Conservation (phyloP, 2,329 filamentous ascomycete genomes). For the Phoma sp. region DNA sequence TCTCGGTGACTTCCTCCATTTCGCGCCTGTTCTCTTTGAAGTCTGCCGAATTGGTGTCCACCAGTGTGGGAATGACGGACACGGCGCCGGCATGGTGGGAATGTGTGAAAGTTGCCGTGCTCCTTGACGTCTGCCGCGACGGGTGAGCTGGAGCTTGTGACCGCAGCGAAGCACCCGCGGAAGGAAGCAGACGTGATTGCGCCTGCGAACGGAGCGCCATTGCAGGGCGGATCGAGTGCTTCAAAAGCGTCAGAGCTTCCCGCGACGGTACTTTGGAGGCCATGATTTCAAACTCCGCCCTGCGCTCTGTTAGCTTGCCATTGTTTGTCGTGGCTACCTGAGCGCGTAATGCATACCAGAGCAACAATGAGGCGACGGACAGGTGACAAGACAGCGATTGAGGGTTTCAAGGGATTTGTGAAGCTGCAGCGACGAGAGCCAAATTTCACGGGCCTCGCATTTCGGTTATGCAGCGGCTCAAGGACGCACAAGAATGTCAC, state of each 20-base stretch:
- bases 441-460: constrained; percentile 14
- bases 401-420: background rate
- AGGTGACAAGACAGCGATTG: background rate
- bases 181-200: constrained; percentile 31
- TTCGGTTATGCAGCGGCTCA: constrained; percentile 22
- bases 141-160: constrained; percentile 22
- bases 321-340: background rate
- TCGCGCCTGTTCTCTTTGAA: constrained; percentile 81
- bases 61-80: constrained; percentile 76
- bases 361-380: background rate
- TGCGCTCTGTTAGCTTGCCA: constrained; percentile 14
- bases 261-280: constrained; percentile 44
- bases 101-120: constrained; percentile 79
- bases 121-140: constrained; percentile 22
- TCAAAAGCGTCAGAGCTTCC: constrained; percentile 44
- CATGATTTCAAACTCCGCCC: constrained; percentile 34
- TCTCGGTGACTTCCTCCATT: constrained; percentile 76
- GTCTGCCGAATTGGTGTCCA: constrained; percentile 79
- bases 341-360: constrained; percentile 3
- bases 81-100: constrained; percentile 83
- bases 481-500: constrained; percentile 12
- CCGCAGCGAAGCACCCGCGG: constrained; percentile 21
- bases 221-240: constrained; percentile 38
- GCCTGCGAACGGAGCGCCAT: constrained; percentile 28
- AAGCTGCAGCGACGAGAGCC: constrained; percentile 6